These are phyloP conservation scores for Pythium monospermum DNA, from an alignment of 352 stramenopile species.

Conservation along the genomic window DNA sequence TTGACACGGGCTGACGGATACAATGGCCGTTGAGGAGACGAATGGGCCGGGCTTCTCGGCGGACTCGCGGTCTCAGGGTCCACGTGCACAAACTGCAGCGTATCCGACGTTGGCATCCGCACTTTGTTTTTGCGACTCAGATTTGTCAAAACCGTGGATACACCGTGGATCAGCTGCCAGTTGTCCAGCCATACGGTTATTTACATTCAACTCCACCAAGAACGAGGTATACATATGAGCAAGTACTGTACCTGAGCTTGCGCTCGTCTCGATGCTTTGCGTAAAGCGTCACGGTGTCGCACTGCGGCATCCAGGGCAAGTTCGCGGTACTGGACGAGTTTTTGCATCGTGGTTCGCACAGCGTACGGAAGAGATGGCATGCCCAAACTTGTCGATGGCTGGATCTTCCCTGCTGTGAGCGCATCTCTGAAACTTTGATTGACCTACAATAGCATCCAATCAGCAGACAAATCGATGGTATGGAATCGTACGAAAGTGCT, in stretches of 20 bases:
- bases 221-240: neutral
- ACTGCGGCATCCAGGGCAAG: slow-evolving; percentile 24
- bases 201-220: no score
- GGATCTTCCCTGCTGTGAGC: neutral
- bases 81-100: slow-evolving; percentile 8
- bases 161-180: slow-evolving; percentile 57
- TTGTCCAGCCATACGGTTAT: no score
- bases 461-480: neutral
- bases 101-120: slow-evolving; percentile 5
- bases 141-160: slow-evolving; percentile 44
- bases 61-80: slow-evolving; percentile 20
- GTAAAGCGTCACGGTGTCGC: slow-evolving; percentile 21
- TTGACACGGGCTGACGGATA: slow-evolving; percentile 49
- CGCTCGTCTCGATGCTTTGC: slow-evolving; percentile 25
- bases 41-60: slow-evolving; percentile 16
- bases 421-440: slow-evolving; percentile 10
- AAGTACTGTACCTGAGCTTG: slow-evolving; percentile 34
- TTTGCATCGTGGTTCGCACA: slow-evolving; percentile 36
- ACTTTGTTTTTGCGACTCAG: slow-evolving; percentile 34
- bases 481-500: neutral
- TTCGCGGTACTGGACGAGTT: slow-evolving; percentile 36
- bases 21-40: slow-evolving; percentile 22
- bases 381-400: neutral
- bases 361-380: slow-evolving; percentile 1
- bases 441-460: slow-evolving; percentile 1